Evolutionary conservation across 2,329 filamentous ascomycete species (phyloP).

Genomic region (Boeremia lycopersici): DNA sequence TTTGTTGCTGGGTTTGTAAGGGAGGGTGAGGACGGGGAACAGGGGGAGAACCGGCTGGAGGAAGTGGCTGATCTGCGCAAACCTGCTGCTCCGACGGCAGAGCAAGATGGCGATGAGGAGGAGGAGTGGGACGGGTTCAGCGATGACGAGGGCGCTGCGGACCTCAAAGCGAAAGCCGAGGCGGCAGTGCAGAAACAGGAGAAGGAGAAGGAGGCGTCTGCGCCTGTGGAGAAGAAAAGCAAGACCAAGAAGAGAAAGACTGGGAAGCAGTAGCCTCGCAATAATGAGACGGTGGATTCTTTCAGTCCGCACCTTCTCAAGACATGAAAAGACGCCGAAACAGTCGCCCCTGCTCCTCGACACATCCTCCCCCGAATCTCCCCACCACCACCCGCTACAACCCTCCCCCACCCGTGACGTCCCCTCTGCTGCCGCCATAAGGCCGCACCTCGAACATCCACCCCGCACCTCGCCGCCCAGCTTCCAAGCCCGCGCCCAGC

Average conservation of each 20-base stretch:
- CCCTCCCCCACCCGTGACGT: too few species aligned
- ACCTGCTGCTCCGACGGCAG: not conserved
- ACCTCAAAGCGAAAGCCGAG: slow-evolving; percentile 9
- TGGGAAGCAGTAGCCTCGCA: not conserved
- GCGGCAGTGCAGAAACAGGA: not conserved
- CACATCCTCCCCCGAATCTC: too few species aligned
- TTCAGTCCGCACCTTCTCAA: too few species aligned
- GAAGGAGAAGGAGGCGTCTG: not conserved
- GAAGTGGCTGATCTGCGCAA: not conserved
- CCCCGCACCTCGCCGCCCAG: too few species aligned
- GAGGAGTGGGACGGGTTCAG: slow-evolving; percentile 53
- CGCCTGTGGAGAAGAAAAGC: slow-evolving; percentile 2
- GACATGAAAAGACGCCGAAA: too few species aligned
- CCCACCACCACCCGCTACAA: too few species aligned
- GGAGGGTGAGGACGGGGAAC: slow-evolving; percentile 44
- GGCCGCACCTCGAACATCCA: too few species aligned
- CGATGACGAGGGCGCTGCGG: slow-evolving; percentile 34
- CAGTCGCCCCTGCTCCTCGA: too few species aligned
- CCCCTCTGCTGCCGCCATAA: too few species aligned
- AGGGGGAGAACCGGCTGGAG: not conserved
- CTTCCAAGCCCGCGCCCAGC: too few species aligned
- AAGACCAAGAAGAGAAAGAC: slow-evolving; percentile 34
- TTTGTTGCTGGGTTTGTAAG: slow-evolving; percentile 89
- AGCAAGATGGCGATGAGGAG: slow-evolving; percentile 35
- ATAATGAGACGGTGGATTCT: too few species aligned